Evolutionary conservation across 2,329 filamentous ascomycete genomes (phyloP).

Genomic region (Trichoderma citrinoviride): DNA sequence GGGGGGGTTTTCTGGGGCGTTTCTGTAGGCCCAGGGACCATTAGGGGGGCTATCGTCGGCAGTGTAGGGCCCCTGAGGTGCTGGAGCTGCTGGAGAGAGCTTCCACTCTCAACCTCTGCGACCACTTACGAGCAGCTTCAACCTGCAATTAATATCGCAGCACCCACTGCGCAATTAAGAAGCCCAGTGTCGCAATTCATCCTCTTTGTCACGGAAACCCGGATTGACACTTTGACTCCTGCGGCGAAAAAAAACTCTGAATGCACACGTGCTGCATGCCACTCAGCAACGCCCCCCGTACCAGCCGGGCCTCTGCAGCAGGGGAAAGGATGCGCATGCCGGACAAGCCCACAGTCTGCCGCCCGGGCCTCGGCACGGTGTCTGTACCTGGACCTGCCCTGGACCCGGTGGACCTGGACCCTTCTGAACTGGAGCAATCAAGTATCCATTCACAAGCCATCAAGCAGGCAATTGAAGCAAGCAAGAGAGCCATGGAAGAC

Average conservation of each 20-base stretch:
- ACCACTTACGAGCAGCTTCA: neutral
- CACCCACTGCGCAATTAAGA: neutral
- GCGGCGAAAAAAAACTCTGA: neutral
- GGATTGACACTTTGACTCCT: neutral
- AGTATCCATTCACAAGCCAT: too few relatives aligned
- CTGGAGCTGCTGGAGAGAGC: neutral
- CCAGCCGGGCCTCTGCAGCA: neutral
- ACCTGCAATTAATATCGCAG: neutral
- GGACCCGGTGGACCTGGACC: neutral
- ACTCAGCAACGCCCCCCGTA: neutral
- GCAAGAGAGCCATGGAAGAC: neutral
- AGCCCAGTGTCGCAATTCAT: neutral
- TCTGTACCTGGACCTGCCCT: conserved; percentile 4
- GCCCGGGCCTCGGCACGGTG: neutral
- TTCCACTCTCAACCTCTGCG: neutral
- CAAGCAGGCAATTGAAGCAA: neutral
- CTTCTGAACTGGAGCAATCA: too few relatives aligned
- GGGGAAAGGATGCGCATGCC: neutral
- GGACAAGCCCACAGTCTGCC: conserved; percentile 1
- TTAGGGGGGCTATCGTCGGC: conserved; percentile 7
- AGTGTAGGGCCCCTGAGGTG: conserved; percentile 6
- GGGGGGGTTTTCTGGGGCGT: neutral
- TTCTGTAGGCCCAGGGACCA: neutral
- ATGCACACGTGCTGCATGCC: conserved; percentile 6
- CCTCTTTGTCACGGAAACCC: neutral